These are phyloP conservation scores for Macrocystidia cucumis DNA, from an alignment of 1,284 basidiomycete species.

Conservation along the genomic window DNA sequence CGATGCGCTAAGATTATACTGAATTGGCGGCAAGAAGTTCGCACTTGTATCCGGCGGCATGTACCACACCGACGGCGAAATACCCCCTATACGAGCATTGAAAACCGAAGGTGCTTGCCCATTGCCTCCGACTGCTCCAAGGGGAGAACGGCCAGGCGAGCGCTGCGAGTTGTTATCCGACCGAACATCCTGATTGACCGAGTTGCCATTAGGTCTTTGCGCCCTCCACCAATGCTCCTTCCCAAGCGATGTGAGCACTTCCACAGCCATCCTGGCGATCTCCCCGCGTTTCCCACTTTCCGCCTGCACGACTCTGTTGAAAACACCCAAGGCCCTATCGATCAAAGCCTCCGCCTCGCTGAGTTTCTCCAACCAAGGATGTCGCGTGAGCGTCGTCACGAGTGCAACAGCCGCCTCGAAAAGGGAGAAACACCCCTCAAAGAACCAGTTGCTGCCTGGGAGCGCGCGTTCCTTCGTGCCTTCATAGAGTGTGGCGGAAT, in stretches of 20 bases:
- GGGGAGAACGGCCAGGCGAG: too few species aligned
- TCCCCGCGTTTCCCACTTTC: constrained; percentile 23
- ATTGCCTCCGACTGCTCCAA: too few species aligned
- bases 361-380: constrained; percentile 20
- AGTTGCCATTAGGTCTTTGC: constrained; percentile 4
- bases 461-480: constrained; percentile 11
- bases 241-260: constrained; percentile 22
- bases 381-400: constrained; percentile 23
- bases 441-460: constrained; percentile 26
- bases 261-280: constrained; percentile 23
- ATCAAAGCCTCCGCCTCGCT: constrained; percentile 21
- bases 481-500: constrained; percentile 8
- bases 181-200: too few species aligned
- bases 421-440: constrained; percentile 30
- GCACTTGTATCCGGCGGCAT: too few species aligned
- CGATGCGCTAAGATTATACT: too few species aligned
- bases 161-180: too few species aligned
- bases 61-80: too few species aligned
- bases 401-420: constrained; percentile 32
- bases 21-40: too few species aligned
- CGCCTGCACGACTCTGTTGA: constrained; percentile 18
- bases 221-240: constrained; percentile 19
- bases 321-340: constrained; percentile 20
- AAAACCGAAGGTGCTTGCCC: too few species aligned
- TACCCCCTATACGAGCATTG: too few species aligned